These are phyloP conservation scores for Colletotrichum sp. DNA, from an alignment of 2,329 filamentous ascomycete genomes.

Conservation along the genomic window DNA sequence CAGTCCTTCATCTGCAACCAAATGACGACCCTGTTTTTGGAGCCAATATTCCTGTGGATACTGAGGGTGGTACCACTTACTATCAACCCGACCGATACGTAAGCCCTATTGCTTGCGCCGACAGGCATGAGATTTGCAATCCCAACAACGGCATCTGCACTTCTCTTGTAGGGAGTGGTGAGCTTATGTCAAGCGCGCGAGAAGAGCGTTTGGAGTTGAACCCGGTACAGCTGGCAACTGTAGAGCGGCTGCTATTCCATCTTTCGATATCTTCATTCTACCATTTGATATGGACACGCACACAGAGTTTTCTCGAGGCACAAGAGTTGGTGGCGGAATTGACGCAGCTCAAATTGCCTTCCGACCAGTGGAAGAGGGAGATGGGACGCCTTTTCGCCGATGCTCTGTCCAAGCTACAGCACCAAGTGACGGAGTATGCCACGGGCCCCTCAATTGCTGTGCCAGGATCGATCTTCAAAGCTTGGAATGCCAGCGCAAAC, in stretches of 20 bases:
- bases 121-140: slow-evolving; percentile 6
- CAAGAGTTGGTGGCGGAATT: not conserved
- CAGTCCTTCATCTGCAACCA: not conserved
- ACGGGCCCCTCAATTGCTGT: not conserved
- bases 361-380: slow-evolving; percentile 5
- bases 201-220: not conserved
- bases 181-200: not conserved
- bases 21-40: slow-evolving; percentile 8
- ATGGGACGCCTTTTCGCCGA: not conserved
- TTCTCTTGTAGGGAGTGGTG: not conserved
- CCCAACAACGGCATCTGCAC: not conserved
- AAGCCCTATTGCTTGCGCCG: not conserved
- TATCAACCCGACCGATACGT: not conserved
- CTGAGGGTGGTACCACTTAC: not conserved
- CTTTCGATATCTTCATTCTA: not conserved
- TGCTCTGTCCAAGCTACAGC: not conserved
- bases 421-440: not conserved
- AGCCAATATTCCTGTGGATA: not conserved
- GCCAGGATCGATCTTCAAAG: not conserved
- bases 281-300: not conserved
- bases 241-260: not conserved
- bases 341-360: not conserved
- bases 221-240: not conserved
- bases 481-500: not conserved
- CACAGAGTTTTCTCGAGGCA: not conserved